Evolutionary conservation across 208 protist genomes (phyloP).

Genomic region (Lotmaria passim): DNA sequence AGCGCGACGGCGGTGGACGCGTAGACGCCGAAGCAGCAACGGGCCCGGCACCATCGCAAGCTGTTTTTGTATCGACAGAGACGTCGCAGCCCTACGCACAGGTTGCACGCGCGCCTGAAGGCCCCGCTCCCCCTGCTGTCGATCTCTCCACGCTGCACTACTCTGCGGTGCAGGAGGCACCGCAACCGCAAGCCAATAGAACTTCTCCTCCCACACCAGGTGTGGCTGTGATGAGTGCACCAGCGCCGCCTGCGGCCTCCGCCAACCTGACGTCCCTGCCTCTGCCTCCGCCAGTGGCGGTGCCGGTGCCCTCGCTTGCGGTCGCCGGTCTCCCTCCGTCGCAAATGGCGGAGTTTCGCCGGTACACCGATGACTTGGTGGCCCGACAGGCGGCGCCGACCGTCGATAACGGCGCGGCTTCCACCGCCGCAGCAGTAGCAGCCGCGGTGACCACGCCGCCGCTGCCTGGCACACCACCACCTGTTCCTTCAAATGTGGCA

Average conservation of each 20-base stretch:
- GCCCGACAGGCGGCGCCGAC: conserved; percentile 27
- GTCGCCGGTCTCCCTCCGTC: conserved; percentile 39
- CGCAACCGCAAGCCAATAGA: neutral
- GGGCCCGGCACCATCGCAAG: neutral
- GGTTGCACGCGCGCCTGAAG: conserved; percentile 10
- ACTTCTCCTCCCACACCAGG: neutral
- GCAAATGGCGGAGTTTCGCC: conserved; percentile 58
- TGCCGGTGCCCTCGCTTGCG: conserved; percentile 8
- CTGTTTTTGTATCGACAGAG: neutral
- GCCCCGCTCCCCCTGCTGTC: conserved; percentile 21
- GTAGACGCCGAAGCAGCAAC: neutral
- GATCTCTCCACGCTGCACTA: conserved; percentile 19
- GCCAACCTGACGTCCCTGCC: neutral
- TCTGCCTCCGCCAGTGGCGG: conserved; percentile 4
- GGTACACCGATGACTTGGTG: conserved; percentile 71
- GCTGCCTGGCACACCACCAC: neutral
- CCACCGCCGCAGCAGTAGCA: neutral
- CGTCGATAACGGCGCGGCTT: neutral
- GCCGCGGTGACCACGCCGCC: neutral
- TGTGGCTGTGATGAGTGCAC: neutral
- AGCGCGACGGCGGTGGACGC: neutral
- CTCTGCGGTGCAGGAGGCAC: neutral
- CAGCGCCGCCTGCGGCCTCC: neutral
- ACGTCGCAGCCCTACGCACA: conserved; percentile 21
- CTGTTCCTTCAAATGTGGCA: neutral